Percentiles rank a stretch among this genome's conserved stretches.
These are phyloP conservation scores for Penicillium sp. DNA, from an alignment of 2,329 filamentous ascomycete genomes.

Conservation along the genomic window DNA sequence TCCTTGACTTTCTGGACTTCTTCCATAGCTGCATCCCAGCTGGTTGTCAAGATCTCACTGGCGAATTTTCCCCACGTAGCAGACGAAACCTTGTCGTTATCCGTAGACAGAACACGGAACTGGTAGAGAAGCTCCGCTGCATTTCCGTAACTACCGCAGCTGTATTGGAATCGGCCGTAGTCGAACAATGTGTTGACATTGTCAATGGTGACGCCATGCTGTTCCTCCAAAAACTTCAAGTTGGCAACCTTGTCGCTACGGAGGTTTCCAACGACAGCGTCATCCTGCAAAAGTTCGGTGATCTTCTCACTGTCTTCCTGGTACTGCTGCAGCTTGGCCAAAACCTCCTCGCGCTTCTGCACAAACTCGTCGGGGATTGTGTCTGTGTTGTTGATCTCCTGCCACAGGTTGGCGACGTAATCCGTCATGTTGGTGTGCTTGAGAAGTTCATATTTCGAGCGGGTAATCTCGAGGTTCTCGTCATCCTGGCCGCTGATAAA, in stretches of 20 bases:
- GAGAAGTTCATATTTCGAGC: conserved; percentile 87
- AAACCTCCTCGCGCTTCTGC: conserved; percentile 83
- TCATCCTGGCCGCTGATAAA: conserved; percentile 80
- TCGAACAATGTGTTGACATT: conserved; percentile 97
- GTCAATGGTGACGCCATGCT: conserved; percentile 87
- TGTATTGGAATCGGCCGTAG: conserved; percentile 96
- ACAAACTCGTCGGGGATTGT: conserved; percentile 79
- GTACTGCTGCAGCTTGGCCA: conserved; percentile 75
- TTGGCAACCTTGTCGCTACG: conserved; percentile 97
- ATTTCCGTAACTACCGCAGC: conserved; percentile 86
- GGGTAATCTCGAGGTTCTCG: conserved; percentile 71
- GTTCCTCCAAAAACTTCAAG: conserved; percentile 95
- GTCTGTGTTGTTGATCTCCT: conserved; percentile 77
- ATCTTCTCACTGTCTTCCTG: conserved; percentile 88
- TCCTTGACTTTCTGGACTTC: conserved; percentile 88
- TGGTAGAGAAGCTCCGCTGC: conserved; percentile 93
- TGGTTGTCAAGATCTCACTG: conserved; percentile 88
- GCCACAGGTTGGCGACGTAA: conserved; percentile 88
- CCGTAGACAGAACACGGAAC: conserved; percentile 95
- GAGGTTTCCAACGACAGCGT: conserved; percentile 85
- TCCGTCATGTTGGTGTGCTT: conserved; percentile 99
- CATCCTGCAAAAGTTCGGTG: conserved; percentile 76
- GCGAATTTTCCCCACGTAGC: conserved; percentile 98
- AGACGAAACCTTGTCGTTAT: conserved; percentile 93
- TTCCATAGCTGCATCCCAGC: conserved; percentile 92